Evolutionary conservation across 2,329 filamentous ascomycete genomes (phyloP).

Genomic region (Fusarium transvaalense): DNA sequence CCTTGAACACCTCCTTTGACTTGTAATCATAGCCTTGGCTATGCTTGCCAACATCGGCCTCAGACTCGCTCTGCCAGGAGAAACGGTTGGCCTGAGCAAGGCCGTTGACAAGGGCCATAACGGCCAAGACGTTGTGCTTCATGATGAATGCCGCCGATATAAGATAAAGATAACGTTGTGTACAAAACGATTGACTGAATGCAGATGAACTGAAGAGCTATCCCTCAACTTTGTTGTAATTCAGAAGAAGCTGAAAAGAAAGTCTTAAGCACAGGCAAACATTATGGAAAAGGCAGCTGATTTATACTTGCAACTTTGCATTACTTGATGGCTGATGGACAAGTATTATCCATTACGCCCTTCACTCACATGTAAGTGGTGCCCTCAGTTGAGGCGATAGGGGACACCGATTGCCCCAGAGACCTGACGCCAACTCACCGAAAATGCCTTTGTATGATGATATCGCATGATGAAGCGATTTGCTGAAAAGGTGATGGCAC

Average conservation of each 20-base stretch:
- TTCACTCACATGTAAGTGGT: constrained; percentile 18
- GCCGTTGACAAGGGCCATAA: constrained; percentile 43
- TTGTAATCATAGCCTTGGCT: background rate
- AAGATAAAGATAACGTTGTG: background rate
- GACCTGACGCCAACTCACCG: constrained; percentile 3
- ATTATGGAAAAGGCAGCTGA: constrained; percentile 8
- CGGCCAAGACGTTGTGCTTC: constrained; percentile 43
- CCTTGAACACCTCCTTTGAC: background rate
- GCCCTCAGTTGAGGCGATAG: background rate
- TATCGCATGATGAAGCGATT: constrained; percentile 8
- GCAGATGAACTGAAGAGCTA: constrained; percentile 20
- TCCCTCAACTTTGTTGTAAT: constrained; percentile 8
- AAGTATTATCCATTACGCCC: constrained; percentile 3
- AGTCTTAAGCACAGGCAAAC: background rate
- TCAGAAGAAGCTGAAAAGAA: constrained; percentile 20
- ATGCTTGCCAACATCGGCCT: constrained; percentile 12
- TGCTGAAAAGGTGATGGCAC: background rate
- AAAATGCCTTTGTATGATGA: background rate
- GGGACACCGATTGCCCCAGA: constrained; percentile 13
- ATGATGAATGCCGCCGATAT: constrained; percentile 28
- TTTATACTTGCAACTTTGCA: constrained; percentile 30
- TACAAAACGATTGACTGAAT: constrained; percentile 26
- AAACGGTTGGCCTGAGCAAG: constrained; percentile 39
- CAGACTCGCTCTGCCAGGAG: constrained; percentile 12
- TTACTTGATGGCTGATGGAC: background rate